Conservation (phyloP, 768 basidiomycete species). For the Trametes elegans region DNA sequence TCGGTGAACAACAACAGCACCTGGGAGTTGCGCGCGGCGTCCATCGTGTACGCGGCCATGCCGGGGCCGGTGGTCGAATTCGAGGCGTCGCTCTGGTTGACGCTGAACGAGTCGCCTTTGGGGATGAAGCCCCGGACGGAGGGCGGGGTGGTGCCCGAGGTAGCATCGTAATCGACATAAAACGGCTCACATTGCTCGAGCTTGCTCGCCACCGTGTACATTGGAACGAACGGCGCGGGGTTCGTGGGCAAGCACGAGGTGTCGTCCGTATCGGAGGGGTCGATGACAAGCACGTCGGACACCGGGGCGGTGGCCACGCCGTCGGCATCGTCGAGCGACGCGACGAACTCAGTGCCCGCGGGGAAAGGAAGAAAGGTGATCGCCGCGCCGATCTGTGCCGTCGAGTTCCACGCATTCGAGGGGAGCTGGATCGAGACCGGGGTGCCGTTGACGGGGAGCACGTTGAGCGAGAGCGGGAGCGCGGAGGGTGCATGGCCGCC, state of each 20-base stretch:
- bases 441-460: constrained; percentile 53
- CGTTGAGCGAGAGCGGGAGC: constrained; percentile 44
- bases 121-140: constrained; percentile 38
- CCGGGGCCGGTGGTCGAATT: constrained; percentile 32
- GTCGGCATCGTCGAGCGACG: constrained; percentile 48
- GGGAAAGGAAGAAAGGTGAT: constrained; percentile 53
- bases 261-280: constrained; percentile 36
- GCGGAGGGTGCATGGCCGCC: constrained; percentile 37
- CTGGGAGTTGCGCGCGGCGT: constrained; percentile 34
- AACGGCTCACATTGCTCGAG: constrained; percentile 51
- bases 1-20: constrained; percentile 47
- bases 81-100: constrained; percentile 22
- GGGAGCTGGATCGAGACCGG: constrained; percentile 49
- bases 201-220: constrained; percentile 34
- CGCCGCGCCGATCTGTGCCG: constrained; percentile 39
- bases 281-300: constrained; percentile 48
- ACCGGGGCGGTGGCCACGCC: constrained; percentile 41
- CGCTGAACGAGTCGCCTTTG: constrained; percentile 23
- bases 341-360: constrained; percentile 49
- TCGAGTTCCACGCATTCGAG: constrained; percentile 33
- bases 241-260: constrained; percentile 38
- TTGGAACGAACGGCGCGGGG: constrained; percentile 11
- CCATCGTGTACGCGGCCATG: constrained; percentile 44
- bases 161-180: constrained; percentile 41
- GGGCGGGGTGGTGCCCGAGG: constrained; percentile 35